Evolutionary conservation across 1,284 basidiomycete genomes (phyloP), one percentile per base, ranked within the genome.

Genomic region (Ustilago bromivora): DNA sequence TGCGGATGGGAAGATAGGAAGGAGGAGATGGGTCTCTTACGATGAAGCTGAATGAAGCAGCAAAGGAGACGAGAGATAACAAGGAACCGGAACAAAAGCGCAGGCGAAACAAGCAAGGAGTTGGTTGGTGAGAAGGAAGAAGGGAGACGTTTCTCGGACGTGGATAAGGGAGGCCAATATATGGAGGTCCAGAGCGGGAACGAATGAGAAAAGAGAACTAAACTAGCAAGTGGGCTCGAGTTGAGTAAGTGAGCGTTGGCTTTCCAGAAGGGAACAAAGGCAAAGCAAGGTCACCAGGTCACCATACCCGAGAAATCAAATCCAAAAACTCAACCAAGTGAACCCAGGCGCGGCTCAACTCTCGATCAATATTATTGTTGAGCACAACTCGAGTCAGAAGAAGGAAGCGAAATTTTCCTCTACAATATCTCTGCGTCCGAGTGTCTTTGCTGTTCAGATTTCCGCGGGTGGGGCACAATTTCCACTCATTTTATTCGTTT

Each of bases 261-360:
- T 23, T 9, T 40, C 15, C 46, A 49, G 4, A 46, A 46, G 7
- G 4, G 41, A 19, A 28, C 23, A 49, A 49, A 28, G 17, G 52
- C 61, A 46, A 11, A 58, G 23, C 23, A 28, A 28, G 23, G 23
- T 28, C 23, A 28, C 23, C 40, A 43, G 43, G 68, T 71, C 68
- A 71, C 4, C 61, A 60, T 62, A 64, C 67, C 67, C 41, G 58
- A 43, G 28, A 32, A 36, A 19, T 19, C n/a, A 28, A 28, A 64
- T 61, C 41, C 41, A 54, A 43, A 19, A 32, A 36, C 6, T 19
- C n/a, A 15, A 19, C 19, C 43, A 46, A 46, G 1, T 46, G 4
- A 49, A 57, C 15, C 31, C 28, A 51, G 9, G 56, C 51, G 52
- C 67, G 67, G 67, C 67, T 59, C 57, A 70, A 53, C 67, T 70